A percentile compares a stretch with the other conserved stretches of the same genome.
These are phyloP conservation scores for Cladophialophora carrionii DNA, from an alignment of 2,329 filamentous ascomycete species.

Conservation along the genomic window DNA sequence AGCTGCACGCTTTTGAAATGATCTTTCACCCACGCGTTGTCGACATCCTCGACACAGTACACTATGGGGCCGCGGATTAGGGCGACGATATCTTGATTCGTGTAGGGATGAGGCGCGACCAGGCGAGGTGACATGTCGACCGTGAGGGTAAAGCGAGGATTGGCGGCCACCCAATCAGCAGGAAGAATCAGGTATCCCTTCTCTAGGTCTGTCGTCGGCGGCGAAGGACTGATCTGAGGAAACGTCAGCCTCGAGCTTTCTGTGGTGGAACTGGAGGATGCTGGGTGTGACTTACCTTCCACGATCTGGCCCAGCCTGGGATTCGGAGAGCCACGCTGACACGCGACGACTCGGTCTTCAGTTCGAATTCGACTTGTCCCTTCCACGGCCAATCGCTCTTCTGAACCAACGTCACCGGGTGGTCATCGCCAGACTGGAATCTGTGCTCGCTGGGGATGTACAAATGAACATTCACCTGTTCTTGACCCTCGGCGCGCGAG, in stretches of 20 bases:
- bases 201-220: slow-evolving; percentile 41
- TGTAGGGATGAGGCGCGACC: slow-evolving; percentile 59
- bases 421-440: slow-evolving; percentile 44
- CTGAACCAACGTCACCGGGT: slow-evolving; percentile 52
- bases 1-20: slow-evolving; percentile 54
- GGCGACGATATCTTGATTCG: slow-evolving; percentile 58
- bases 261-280: not conserved
- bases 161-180: slow-evolving; percentile 46
- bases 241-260: not conserved
- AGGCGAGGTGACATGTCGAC: slow-evolving; percentile 55
- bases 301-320: slow-evolving; percentile 55
- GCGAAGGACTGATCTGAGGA: slow-evolving; percentile 45
- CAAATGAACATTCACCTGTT: slow-evolving; percentile 56
- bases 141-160: slow-evolving; percentile 53
- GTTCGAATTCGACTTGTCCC: slow-evolving; percentile 54
- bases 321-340: slow-evolving; percentile 46
- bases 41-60: slow-evolving; percentile 64
- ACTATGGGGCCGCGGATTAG: slow-evolving; percentile 62
- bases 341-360: slow-evolving; percentile 1
- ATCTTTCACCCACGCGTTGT: slow-evolving; percentile 60
- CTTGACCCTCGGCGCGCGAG: slow-evolving; percentile 34
- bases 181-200: slow-evolving; percentile 58
- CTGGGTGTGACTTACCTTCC: slow-evolving; percentile 38
- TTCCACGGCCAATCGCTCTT: slow-evolving; percentile 62
- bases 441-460: slow-evolving; percentile 56